Base-by-base conservation (phyloP, 208 protist species). In the Crithidia fasciculata region DNA sequence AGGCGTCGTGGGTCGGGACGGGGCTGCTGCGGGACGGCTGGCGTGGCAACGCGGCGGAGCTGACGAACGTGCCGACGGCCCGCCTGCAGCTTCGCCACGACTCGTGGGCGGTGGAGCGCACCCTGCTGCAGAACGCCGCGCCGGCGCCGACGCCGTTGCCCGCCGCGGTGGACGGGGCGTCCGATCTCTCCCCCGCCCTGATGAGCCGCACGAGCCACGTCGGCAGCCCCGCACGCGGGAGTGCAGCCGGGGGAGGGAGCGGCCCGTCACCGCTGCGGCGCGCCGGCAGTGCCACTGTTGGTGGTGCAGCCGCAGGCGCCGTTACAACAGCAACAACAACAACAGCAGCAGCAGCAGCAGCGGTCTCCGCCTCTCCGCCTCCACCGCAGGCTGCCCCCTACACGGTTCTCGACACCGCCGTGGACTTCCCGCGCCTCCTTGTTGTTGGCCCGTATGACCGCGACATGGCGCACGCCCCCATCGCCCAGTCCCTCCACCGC, bases 21-120 rank as follows among this genome's bases (percentile, higher is more conserved):
- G 65, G 69, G 6, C 89, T 90, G 50, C 49, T 90, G 50, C 72
- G 61, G 36, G 86, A 93, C 5, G 88, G 84, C 36, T 83, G 78
- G 71, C 81, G 80, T 39, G 84, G 87, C 16, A 95, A 92, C 74
- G 47, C 59, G 40, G 76, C 81, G 49, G 86, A 94, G 69, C 72
- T 90, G 36, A 93, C 81, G 57, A 81, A 81, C 63, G 89, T 96
- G 5, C 86, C 92, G 28, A 94, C 81, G 13, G 52, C 83, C 8
- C 89, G 92, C 5, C 74, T 96, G 45, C 85, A 90, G 69, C 68
- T 96, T 57, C 88, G 92, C 28, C 43, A 84, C 45, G 83, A 93
- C 16, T 77, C 86, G 68, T 96, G 92, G 89, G 53, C 77, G 2
- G 82, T 84, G 3, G 92, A 96, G 78, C 69, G 76, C 39, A 57